phyloP scores from a whole-genome alignment of 208 protist species.

The Acanthamoeba triangularis region DNA sequence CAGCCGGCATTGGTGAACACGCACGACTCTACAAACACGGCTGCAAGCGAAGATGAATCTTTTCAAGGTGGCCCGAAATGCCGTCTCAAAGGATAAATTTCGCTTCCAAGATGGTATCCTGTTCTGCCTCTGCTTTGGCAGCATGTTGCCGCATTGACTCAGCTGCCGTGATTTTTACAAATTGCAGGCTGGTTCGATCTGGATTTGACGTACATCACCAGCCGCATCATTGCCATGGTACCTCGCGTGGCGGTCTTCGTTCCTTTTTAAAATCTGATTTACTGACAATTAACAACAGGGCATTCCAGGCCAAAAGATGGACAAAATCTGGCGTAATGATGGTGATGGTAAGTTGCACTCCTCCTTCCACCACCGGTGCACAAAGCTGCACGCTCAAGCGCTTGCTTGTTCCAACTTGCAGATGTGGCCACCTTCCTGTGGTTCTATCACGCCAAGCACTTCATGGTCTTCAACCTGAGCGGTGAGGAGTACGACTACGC shows the following conservation, averaged over 20 bases:
- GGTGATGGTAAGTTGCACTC: neutral
- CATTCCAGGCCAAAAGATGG: slow-evolving; percentile 60
- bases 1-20: neutral
- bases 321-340: slow-evolving; percentile 65
- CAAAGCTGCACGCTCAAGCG: too few species aligned
- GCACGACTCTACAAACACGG: neutral
- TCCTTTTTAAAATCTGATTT: neutral
- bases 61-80: slow-evolving; percentile 57
- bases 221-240: slow-evolving; percentile 81
- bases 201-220: slow-evolving; percentile 90
- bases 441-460: slow-evolving; percentile 56
- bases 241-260: too few species aligned
- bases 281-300: neutral
- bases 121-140: neutral
- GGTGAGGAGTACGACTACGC: slow-evolving; percentile 68
- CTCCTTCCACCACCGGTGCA: neutral
- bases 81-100: slow-evolving; percentile 92
- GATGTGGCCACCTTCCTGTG: slow-evolving; percentile 66
- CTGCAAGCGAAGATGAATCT: neutral
- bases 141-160: neutral
- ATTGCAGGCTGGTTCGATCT: slow-evolving; percentile 52
- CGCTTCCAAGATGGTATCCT: slow-evolving; percentile 89
- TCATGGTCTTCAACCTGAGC: slow-evolving; percentile 78
- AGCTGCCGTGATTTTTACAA: neutral
- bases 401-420: neutral